Evolutionary conservation across 371 early-diverging fungal genomes (phyloP), one percentile per base, ranked within the genome.

Genomic region (Mortierella polycephala): DNA sequence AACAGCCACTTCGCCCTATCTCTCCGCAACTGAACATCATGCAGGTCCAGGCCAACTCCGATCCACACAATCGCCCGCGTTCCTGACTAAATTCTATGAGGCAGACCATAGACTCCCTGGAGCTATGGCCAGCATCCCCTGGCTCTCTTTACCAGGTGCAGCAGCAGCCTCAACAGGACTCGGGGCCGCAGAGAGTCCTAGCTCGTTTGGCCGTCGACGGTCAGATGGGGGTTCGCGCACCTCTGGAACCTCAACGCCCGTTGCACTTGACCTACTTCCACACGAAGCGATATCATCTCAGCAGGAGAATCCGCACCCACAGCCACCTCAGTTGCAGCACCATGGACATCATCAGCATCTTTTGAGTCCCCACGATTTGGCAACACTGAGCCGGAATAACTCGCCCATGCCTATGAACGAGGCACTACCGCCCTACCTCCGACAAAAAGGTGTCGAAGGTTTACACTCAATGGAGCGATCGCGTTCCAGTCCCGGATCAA

Each of bases 331-430:
- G 39, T 52, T 58, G 11, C 67, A 61, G 8, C 67, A 56, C 20
- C 71, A 63, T 10, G 58, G 45, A 1, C 66, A 59, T 18, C 53
- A 68, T 7, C 77, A 76, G 9, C 72, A 77, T 42, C 50, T 77
- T 51, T 23, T 77, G 12, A 68, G 69, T n/a, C 73, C 61, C 21
- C 79, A 77, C 21, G 79, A 77, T 13, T 23, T 71, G 51, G 72
- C 66, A 8, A 58, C 61, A 3, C 51, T 77, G 40, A 69, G 72
- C 42, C 51, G 72, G 23, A 64, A 63, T 21, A 72, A 68, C 20
- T 69, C 79, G 3, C 79, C 79, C 30, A 69, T 77, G 79, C 66
- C 71, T 11, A 10, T 77, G 50, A 72, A 65, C 16, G 79, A 77
- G 40, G 73, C 69, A 9, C 18, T 77, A 10, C 79, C 79, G 1